phyloP scores from a whole-genome alignment of 75 land plant species.

The Picea glauca region DNA sequence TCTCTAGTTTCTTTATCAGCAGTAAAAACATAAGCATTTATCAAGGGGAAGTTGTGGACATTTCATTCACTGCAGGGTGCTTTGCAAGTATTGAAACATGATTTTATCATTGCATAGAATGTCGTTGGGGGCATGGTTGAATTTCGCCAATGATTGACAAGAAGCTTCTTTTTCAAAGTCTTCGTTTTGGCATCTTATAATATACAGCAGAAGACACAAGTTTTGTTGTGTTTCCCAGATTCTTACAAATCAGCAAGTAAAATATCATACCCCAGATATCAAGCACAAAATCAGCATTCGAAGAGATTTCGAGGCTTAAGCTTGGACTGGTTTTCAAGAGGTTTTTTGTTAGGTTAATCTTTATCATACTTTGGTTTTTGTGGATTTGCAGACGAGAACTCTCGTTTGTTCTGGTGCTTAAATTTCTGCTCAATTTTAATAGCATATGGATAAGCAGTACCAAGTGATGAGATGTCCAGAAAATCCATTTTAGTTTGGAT shows the following conservation, averaged over 20 bases:
- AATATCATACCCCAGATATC: too few species aligned
- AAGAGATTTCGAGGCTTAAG: too few species aligned
- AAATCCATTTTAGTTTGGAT: too few species aligned
- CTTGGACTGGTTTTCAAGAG: too few species aligned
- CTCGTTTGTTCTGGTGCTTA: too few species aligned
- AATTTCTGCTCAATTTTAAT: too few species aligned
- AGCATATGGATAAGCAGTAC: too few species aligned
- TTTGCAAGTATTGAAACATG: conserved; percentile 44
- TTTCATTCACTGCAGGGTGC: conserved; percentile 42
- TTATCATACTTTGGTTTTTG: too few species aligned
- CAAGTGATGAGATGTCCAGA: too few species aligned
- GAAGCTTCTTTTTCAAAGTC: conserved; percentile 93
- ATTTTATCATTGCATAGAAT: conserved; percentile 61
- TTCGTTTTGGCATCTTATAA: conserved; percentile 59
- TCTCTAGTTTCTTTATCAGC: conserved; percentile 70
- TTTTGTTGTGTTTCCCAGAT: conserved; percentile 33
- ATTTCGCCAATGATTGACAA: conserved; percentile 68
- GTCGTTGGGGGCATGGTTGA: conserved; percentile 98
- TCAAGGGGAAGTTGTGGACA: conserved; percentile 69
- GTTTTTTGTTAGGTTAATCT: too few species aligned
- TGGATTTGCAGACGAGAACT: too few species aligned
- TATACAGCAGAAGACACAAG: conserved; percentile 39
- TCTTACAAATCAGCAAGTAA: conserved; percentile 55
- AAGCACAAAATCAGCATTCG: too few species aligned
- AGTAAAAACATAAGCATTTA: conserved; percentile 47